Evolutionary conservation across 208 protist species (phyloP), one percentile per base, ranked within the genome.

Genomic region (Vickermania spadyakhi): DNA sequence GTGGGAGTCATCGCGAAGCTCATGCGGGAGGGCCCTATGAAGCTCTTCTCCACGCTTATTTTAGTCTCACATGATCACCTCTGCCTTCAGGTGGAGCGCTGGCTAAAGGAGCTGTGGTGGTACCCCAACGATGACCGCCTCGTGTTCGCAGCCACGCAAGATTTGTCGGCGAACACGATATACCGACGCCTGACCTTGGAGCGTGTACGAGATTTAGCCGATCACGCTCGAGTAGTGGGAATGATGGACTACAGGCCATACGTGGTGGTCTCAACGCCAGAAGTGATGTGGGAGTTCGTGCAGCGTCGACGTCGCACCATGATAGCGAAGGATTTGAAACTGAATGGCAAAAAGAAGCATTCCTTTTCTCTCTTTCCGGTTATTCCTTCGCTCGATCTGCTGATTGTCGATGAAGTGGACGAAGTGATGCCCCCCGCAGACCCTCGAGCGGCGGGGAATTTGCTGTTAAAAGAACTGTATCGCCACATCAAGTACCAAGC

Each of bases 51-150:
- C 2, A 86, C 76, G 21, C 28, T 96, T 5, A 75, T 96, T 26
- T 73, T 96, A 3, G 85, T 84, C 27, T 73, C 65, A 62, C 89
- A 77, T 56, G 84, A 93, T 64, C 61, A 79, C 53, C 70, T 96
- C 21, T 87, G 81, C 52, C 69, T 75, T 30, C 89, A 96, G 66
- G 75, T 91, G 60, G 81, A 85, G 59, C 73, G 36, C 60, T 93
- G 89, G 86, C 64, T 96, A 79, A 66, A 62, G 2, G 80, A 88
- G 69, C 84, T 96, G 81, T 96, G 89, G 89, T 93, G 89, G 81
- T 89, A 84, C 71, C 64, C 75, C 11, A 77, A 80, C 31, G 89
- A 96, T 59, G 84, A 96, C 31, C 81, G 77, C 0, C 72, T 91
- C 0, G 77, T 92, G 26, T 91, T 93, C 54, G 72, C 78, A 5